These are phyloP conservation scores for Brassica balearica DNA, from an alignment of 441 rosid genomes.

Conservation along the genomic window DNA sequence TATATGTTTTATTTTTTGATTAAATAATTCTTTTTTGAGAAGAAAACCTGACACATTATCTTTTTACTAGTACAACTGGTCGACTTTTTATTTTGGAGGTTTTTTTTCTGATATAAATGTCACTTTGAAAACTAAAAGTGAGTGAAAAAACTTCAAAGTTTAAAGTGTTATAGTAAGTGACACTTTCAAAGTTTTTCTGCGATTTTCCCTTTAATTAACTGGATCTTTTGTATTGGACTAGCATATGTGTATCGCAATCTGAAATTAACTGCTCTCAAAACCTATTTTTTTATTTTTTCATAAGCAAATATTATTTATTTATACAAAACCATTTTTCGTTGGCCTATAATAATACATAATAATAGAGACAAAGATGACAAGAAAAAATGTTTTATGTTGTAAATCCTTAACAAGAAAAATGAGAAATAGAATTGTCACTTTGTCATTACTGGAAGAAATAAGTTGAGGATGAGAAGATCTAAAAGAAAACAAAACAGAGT, in stretches of 20 bases:
- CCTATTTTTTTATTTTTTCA: background rate
- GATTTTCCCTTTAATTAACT: background rate
- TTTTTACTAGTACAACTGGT: no score
- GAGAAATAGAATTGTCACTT: background rate
- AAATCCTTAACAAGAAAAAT: background rate
- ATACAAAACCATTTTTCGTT: background rate
- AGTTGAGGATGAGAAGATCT: conserved; percentile 9
- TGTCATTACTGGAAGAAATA: conserved; percentile 3
- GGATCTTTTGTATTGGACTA: background rate
- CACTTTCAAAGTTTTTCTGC: no score
- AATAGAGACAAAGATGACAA: background rate
- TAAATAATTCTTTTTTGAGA: no score
- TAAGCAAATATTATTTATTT: background rate
- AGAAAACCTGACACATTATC: no score
- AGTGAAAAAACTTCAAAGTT: no score
- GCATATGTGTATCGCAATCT: background rate
- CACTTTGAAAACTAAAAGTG: no score
- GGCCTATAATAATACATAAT: background rate
- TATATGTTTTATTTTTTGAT: no score
- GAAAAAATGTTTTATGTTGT: background rate
- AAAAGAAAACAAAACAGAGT: background rate
- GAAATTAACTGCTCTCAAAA: background rate
- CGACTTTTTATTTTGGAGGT: no score
- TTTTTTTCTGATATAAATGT: no score
- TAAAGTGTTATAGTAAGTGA: no score